phyloP scores from a whole-genome alignment of 352 stramenopile species.

The Phytophthora pluvialis region DNA sequence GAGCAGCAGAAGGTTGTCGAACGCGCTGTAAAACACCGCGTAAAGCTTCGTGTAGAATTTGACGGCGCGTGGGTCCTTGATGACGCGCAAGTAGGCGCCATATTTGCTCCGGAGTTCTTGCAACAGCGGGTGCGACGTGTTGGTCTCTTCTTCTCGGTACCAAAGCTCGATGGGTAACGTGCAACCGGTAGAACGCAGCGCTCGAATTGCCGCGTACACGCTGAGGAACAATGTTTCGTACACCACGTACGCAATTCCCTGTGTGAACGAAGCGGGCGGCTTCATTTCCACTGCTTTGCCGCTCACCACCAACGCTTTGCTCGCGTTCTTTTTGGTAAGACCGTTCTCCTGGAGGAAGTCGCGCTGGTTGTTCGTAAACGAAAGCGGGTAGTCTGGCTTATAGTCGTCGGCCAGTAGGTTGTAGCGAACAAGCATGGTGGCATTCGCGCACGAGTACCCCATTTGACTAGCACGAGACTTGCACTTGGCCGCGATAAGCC shows the following conservation, averaged over 20 bases:
- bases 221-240: slow-evolving; percentile 61
- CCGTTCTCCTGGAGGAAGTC: slow-evolving; percentile 37
- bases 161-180: slow-evolving; percentile 74
- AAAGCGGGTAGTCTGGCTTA: slow-evolving; percentile 42
- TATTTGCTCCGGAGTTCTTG: slow-evolving; percentile 46
- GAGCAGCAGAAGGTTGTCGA: slow-evolving; percentile 72
- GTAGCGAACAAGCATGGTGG: slow-evolving; percentile 55
- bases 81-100: slow-evolving; percentile 67
- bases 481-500: slow-evolving; percentile 57
- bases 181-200: slow-evolving; percentile 51
- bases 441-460: slow-evolving; percentile 51
- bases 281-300: slow-evolving; percentile 20
- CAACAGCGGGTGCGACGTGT: slow-evolving; percentile 56
- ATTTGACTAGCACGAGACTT: slow-evolving; percentile 53
- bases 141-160: slow-evolving; percentile 58
- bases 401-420: slow-evolving; percentile 52
- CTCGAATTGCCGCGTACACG: slow-evolving; percentile 58
- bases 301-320: slow-evolving; percentile 58
- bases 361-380: slow-evolving; percentile 29
- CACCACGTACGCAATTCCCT: slow-evolving; percentile 60
- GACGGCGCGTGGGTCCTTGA: slow-evolving; percentile 53
- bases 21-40: slow-evolving; percentile 75
- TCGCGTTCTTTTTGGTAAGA: slow-evolving; percentile 38
- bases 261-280: slow-evolving; percentile 21
- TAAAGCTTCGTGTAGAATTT: slow-evolving; percentile 81